Evolutionary conservation across 805 yeast genomes (phyloP), one percentile per base, ranked within the genome.

Genomic region (Candida sakaeoensis): DNA sequence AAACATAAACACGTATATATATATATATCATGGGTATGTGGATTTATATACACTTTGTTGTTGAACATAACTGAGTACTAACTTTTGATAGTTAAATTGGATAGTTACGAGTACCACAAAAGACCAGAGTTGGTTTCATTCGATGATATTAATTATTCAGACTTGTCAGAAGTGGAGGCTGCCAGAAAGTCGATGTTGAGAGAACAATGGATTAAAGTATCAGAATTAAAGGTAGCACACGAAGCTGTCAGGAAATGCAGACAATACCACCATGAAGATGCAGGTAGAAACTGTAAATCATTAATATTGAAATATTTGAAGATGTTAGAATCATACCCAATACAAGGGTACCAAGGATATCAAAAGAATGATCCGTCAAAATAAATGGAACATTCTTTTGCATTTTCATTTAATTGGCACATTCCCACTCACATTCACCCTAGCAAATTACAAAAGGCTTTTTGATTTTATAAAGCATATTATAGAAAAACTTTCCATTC

Each of bases 291-390:
- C 61, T 86, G 95, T 67, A 77, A 82, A 61, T 85, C 85, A 34
- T 68, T 86, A 52, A 84, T 89, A 22, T 82, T 83, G 65, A 78
- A 70, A 66, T 85, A 86, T 60, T 65, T 86, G 69, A 85, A 82
- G 52, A 72, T 86, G 85, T 69, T 85, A 42, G 90, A 87, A 41
- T 63, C 73, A 37, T 75, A 82, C 50, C 75, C 79, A 50, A 73
- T 82, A 44, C 74, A 77, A 50, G 95, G 95, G 32, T 85, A 74
- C 65, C 67, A 80, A 56, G 91, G 88, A n/a, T 85, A 85, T 68
- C 95, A 86, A 68, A 82, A 86, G 75, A 85, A 85, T 65, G 95
- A 85, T 57, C 93, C 91, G 33, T 70, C 85, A 26, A 83, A 85
- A 43, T 56, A 48, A 32, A 25, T 13, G 14, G 19, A 28, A 5